Evolutionary conservation across 1,284 basidiomycete genomes (phyloP), one percentile per base, ranked within the genome.

Genomic region (Boletus sp.): DNA sequence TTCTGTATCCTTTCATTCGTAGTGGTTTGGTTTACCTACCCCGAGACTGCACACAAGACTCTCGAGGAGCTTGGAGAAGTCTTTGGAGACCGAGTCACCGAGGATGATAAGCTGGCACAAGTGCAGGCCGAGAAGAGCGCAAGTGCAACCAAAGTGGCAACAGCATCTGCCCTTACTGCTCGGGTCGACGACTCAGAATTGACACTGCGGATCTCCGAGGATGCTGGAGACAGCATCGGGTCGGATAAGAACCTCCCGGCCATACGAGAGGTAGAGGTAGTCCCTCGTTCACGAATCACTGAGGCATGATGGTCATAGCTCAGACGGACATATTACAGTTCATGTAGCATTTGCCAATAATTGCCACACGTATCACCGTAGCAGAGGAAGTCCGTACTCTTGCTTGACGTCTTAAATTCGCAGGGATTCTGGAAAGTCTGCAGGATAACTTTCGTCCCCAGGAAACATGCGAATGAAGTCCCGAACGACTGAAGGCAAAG

Each of bases 61-160:
- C 73, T 83, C 36, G 81, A 83, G 59, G 77, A 83, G 58, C 76
- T 83, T 22, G 78, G 78, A 0, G 69, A 75, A 51, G 79, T 79
- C 12, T 83, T 81, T 65, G 77, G 79, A 4, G 81, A 82, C 59
- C 65, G 65, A 43, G 65, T 73, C 37, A 52, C 53, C 31, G 72
- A 73, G 18, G 65, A 69, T 4, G 72, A 74, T 15, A 59, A 29
- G 27, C 43, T 61, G 41, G 57, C 53, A 24, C 67, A 61, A 35
- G 50, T 53, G 29, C 56, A 31, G 22, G 66, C 60, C 6, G 60
- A 69, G 47, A 57, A 61, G 33, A 65, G 58, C 31, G 61, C 59
- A 15, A 49, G 43, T 31, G 53, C 41, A 8, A 35, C 59, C 33
- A 71, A 50, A 31, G 37, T 47, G 24, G 55, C 44, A 29, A 51